Base-by-base conservation (phyloP, 768 basidiomycete genomes). In the Neoboletus brunneissimus region DNA sequence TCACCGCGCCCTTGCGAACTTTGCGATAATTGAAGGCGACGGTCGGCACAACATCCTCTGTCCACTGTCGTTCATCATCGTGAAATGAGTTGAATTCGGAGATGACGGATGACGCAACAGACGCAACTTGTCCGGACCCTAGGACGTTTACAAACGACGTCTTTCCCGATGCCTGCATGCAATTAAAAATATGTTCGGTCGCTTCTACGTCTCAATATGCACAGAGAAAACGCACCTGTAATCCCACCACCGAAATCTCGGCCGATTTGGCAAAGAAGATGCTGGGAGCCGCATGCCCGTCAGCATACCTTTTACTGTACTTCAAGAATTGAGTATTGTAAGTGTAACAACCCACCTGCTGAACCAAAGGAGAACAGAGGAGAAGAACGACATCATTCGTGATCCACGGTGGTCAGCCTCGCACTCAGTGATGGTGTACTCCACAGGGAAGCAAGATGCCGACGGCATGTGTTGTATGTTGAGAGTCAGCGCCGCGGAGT, bases 11-110 rank as follows among this genome's bases (percentile, higher is more conserved):
- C 65, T 91, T 93, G 59, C 87, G 79, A 13, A 96, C 86, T 70
- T 91, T 92, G 20, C 91, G 81, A 65, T 94, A 86, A 64, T 94
- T 94, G 77, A 94, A 97, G 8, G 94, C 92, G 22, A 97, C 89
- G 1, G 94, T 97, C 0, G 94, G 94, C 0, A 94, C 94, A n/a
- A 94, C 92, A 53, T 96, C 94, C 76, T 95, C 92, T 56, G 89
- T 92, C 89, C 92, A 97, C 85, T 95, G 72, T 37, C 18, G 38
- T 48, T 48, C 31, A 5, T 35, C 16, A 15, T 34, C 35, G 31
- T 37, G 34, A n/a, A 29, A 52, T 48, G 40, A 59, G 56, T 16
- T 37, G 12, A 18, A 18, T 10, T 51, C 20, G 5, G 18, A 15
- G 7, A 37, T 9, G 27, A 4, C 4, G 29, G 16, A 31, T 16